These are phyloP conservation scores for Solanum acaule DNA, from an alignment of 257 asterid species.

Conservation along the genomic window DNA sequence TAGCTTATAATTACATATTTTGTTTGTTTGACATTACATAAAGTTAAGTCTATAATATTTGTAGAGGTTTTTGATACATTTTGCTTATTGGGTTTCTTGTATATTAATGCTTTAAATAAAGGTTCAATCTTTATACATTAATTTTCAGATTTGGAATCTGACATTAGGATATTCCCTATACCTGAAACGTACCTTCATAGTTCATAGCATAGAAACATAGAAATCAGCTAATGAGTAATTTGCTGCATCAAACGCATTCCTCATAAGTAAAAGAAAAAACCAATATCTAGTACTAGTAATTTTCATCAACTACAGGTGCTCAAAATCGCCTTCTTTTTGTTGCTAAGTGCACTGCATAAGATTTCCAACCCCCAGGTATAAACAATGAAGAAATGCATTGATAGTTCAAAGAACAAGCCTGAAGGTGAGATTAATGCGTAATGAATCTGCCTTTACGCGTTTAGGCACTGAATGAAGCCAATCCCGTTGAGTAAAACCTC, in stretches of 20 bases:
- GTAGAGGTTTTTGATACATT: too few species aligned
- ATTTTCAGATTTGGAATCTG: too few species aligned
- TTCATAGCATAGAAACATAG: not conserved
- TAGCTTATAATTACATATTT: too few species aligned
- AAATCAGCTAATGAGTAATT: too few species aligned
- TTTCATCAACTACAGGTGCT: not conserved
- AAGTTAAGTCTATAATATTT: too few species aligned
- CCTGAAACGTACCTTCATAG: too few species aligned
- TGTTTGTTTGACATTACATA: too few species aligned
- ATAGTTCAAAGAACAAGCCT: slow-evolving; percentile 37
- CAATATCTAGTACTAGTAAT: not conserved
- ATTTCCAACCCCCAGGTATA: not conserved
- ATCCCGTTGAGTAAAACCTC: slow-evolving; percentile 80
- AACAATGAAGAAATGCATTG: not conserved
- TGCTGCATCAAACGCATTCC: too few species aligned
- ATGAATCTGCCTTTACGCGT: slow-evolving; percentile 63
- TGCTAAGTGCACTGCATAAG: not conserved
- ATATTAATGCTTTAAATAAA: too few species aligned
- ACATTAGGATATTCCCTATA: too few species aligned
- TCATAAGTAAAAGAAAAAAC: too few species aligned
- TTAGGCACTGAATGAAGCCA: slow-evolving; percentile 96
- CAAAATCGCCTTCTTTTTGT: not conserved
- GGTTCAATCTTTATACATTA: too few species aligned
- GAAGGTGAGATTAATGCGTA: slow-evolving; percentile 80
- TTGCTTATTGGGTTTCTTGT: not conserved